Conservation (phyloP, 768 basidiomycete genomes). For the Crucibulum laeve region DNA sequence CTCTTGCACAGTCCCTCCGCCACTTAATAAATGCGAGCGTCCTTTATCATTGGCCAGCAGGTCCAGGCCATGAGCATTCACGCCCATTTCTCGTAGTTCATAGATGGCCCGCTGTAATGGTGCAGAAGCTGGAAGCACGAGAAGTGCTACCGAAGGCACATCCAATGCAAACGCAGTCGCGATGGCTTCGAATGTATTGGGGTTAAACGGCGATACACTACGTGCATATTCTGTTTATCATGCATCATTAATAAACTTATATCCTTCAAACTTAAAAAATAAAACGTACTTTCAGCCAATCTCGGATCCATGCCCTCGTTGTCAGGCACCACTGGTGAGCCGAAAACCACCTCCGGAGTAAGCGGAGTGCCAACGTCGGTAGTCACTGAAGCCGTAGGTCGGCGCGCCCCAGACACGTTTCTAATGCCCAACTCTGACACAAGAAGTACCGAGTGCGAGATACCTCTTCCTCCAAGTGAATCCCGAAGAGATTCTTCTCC, state of each 20-base stretch:
- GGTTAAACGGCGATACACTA: conserved; percentile 50
- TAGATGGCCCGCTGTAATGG: conserved; percentile 59
- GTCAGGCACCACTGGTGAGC: neutral
- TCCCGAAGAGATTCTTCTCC: conserved; percentile 7
- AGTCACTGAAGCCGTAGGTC: conserved; percentile 7
- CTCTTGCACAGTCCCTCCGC: conserved; percentile 28
- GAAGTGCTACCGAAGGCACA: conserved; percentile 60
- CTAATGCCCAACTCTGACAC: conserved; percentile 50
- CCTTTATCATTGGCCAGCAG: conserved; percentile 39
- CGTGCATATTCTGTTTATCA: conserved; percentile 34
- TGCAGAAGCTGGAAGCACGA: conserved; percentile 62
- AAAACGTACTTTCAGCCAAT: conserved; percentile 18
- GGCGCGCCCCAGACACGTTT: conserved; percentile 50
- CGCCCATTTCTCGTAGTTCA: conserved; percentile 61
- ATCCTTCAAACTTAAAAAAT: neutral
- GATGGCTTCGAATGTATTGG: conserved; percentile 59
- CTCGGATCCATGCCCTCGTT: conserved; percentile 12
- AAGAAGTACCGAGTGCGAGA: conserved; percentile 56
- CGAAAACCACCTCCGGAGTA: conserved; percentile 12
- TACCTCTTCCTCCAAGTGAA: conserved; percentile 13
- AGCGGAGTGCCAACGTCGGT: conserved; percentile 13
- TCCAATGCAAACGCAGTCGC: conserved; percentile 70
- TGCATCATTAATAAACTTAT: conserved; percentile 7
- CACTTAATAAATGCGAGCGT: conserved; percentile 35
- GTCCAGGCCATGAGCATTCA: conserved; percentile 63